Evolutionary conservation across 225 moss, liverwort and hornwort genomes (phyloP), one percentile per base, ranked within the genome.

Genomic region (Marchantia polymorpha): DNA sequence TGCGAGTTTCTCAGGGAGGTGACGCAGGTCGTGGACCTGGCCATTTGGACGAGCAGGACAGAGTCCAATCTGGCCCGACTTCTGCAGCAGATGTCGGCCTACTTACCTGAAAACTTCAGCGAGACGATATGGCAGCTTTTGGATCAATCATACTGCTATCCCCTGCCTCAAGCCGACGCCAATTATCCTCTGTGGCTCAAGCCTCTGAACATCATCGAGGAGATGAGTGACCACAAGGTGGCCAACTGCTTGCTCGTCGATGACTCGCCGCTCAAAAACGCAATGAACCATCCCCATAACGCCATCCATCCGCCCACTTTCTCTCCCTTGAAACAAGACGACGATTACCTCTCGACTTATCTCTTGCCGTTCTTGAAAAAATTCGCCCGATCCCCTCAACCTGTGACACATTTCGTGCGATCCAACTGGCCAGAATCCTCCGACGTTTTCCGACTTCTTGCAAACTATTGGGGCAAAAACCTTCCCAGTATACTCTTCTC

Each of bases 171-270:
- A 39, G 31, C 69, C 4, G 22, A 3, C 7, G 31, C 31, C 10
- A 30, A 46, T 30, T 69, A 30, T 22, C 27, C 69, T 30, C 31
- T 69, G 31, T 69, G 69, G 69, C 31, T 69, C 1, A 69, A 69
- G 20, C 69, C 69, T 69, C 69, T 69, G 16, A 69, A 69, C 69
- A 46, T 69, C 27, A 69, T 69, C 11, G 10, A 69, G 69, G 69
- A 69, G 69, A 69, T 69, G 30, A 69, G 69, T 46, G 30, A 69
- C 22, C 69, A 69, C 31, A 69, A 69, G 30, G 14, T 69, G 11
- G 14, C 13, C 20, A 69, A 69, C 31, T 30, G 29, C 39, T 14
- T 69, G 13, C 69, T 69, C 2, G 69, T 69, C 12, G 69, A 69
- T 22, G 29, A 30, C 39, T 69, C 69, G 13, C 69, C 69, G 10